phyloP scores from a whole-genome alignment of 495 filamentous ascomycete species.

The Friedmanniomyces endolithicus region DNA sequence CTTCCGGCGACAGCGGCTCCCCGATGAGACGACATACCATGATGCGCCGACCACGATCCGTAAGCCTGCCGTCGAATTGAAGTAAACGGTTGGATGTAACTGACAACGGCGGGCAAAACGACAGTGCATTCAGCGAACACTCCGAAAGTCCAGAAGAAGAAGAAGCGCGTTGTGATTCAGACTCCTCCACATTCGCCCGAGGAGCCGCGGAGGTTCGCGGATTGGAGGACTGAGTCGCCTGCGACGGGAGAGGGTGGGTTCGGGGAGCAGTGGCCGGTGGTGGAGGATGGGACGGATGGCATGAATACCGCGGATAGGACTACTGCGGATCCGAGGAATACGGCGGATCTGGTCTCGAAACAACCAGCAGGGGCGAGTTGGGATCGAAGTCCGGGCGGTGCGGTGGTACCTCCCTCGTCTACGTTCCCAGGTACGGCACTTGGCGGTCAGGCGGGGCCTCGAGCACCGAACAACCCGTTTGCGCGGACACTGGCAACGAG shows the following conservation, averaged over 20 bases:
- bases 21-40: neutral
- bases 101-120: neutral
- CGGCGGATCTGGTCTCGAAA: too few species aligned
- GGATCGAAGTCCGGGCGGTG: too few species aligned
- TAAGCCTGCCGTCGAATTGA: neutral
- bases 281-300: conserved; percentile 7
- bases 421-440: neutral
- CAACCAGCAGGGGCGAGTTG: too few species aligned
- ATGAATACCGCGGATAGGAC: conserved; percentile 8
- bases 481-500: conserved; percentile 27
- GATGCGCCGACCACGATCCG: neutral
- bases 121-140: neutral
- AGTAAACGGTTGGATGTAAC: neutral
- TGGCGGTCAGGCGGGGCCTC: neutral
- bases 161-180: conserved; percentile 17
- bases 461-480: conserved; percentile 26
- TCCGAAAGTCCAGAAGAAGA: conserved; percentile 8
- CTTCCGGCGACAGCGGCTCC: conserved; percentile 21
- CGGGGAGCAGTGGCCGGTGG: neutral
- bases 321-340: too few species aligned
- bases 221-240: conserved; percentile 3
- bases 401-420: neutral
- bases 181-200: conserved; percentile 18
- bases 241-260: too few species aligned
- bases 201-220: conserved; percentile 9